These are phyloP conservation scores for Microglena sp. DNA, from an alignment of 139 green algal genomes.

Conservation along the genomic window DNA sequence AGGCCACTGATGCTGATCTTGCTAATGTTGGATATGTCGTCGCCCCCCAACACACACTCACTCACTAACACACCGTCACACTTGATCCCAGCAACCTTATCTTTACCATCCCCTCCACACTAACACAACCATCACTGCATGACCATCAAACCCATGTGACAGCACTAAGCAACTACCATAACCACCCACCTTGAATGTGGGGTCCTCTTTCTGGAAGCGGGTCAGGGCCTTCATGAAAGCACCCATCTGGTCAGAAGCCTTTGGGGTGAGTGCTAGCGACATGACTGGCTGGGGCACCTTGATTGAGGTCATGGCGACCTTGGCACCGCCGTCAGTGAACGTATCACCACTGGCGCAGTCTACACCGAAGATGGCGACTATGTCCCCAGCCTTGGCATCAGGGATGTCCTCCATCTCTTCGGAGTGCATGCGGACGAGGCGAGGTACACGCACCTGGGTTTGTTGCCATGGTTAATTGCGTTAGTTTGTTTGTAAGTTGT, in stretches of 20 bases:
- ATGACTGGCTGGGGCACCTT: slow-evolving; percentile 94
- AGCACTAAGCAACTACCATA: background rate
- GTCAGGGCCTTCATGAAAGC: slow-evolving; percentile 66
- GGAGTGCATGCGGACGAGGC: slow-evolving; percentile 85
- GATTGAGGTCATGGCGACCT: slow-evolving; percentile 86
- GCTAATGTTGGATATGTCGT: too few species aligned
- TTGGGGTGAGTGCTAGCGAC: slow-evolving; percentile 84
- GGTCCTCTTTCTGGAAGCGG: slow-evolving; percentile 91
- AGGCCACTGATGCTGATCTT: too few species aligned
- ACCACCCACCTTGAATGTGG: slow-evolving; percentile 83
- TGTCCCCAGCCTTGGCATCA: slow-evolving; percentile 75
- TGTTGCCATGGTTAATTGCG: too few species aligned
- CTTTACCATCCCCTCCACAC: background rate
- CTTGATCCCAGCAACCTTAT: background rate
- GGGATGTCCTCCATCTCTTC: slow-evolving; percentile 88
- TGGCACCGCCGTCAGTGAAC: slow-evolving; percentile 72
- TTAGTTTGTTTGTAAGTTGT: too few species aligned
- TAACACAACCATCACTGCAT: background rate
- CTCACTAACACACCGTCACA: too few species aligned
- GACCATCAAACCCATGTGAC: background rate
- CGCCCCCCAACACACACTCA: too few species aligned
- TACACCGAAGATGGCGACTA: slow-evolving; percentile 97
- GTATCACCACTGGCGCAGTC: slow-evolving; percentile 95
- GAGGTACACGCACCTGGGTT: slow-evolving; percentile 68
- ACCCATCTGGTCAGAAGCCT: slow-evolving; percentile 48